phyloP scores from a whole-genome alignment of 2,329 filamentous ascomycete species.

The Cordyceps pruinosa region DNA sequence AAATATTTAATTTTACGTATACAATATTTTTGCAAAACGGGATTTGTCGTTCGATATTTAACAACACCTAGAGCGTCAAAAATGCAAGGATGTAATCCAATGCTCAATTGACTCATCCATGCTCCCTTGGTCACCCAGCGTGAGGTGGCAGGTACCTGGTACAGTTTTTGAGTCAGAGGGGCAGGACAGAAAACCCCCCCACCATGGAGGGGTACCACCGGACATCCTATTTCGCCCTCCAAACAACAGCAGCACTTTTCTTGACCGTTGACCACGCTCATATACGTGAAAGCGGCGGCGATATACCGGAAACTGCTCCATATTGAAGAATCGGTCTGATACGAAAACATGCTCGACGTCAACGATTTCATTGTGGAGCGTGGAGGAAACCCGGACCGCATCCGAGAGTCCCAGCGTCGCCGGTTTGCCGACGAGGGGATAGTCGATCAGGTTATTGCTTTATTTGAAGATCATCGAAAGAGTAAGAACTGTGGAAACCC shows the following conservation, averaged over 20 bases:
- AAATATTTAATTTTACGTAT: background rate
- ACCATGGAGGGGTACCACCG: slow-evolving; percentile 7
- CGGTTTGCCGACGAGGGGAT: slow-evolving; percentile 73
- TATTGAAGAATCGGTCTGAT: background rate
- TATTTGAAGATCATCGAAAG: slow-evolving; percentile 79
- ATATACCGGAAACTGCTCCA: background rate
- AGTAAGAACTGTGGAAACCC: slow-evolving; percentile 39
- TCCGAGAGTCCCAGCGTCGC: slow-evolving; percentile 83
- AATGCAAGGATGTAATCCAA: background rate
- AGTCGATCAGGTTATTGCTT: slow-evolving; percentile 82
- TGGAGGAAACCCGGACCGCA: slow-evolving; percentile 84
- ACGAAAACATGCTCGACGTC: slow-evolving; percentile 61
- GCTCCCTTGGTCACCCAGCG: too few species aligned
- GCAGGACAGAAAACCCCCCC: slow-evolving; percentile 12
- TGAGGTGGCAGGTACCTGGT: too few species aligned
- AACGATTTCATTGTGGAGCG: slow-evolving; percentile 77
- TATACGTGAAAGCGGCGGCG: background rate
- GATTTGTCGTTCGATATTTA: background rate
- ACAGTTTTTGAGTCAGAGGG: slow-evolving; percentile 11
- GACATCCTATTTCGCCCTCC: background rate
- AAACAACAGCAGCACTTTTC: slow-evolving; percentile 1
- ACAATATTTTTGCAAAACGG: background rate
- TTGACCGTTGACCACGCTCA: background rate
- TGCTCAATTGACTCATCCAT: background rate
- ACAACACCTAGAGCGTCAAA: background rate